Evolutionary conservation across 441 rosid species (phyloP).

Genomic region (Bruguiera hainesii): DNA sequence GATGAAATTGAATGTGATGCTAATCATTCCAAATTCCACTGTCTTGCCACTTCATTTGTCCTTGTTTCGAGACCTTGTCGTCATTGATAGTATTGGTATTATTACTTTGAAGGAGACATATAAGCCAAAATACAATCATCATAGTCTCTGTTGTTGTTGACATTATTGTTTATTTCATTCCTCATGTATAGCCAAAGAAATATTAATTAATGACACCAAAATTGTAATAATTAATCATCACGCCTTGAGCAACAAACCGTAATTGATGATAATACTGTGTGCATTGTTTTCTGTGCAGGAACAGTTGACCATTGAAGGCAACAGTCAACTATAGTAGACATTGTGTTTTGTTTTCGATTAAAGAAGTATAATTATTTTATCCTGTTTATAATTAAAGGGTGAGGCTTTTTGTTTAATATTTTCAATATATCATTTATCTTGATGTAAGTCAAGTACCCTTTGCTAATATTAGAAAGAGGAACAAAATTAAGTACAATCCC

Average conservation of each 20-base stretch:
- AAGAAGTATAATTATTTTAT: neutral
- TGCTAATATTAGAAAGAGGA: too few relatives aligned
- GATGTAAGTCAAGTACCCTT: too few relatives aligned
- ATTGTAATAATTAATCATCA: conserved; percentile 47
- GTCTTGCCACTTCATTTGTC: conserved; percentile 29
- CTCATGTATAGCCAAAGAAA: conserved; percentile 23
- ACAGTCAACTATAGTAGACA: conserved; percentile 30
- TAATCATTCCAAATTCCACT: conserved; percentile 41
- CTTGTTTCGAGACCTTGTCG: conserved; percentile 48
- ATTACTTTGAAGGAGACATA: conserved; percentile 54
- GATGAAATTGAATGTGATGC: conserved; percentile 22
- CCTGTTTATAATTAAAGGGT: conserved; percentile 8
- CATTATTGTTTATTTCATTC: conserved; percentile 20
- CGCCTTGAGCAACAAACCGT: conserved; percentile 43
- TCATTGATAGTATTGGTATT: conserved; percentile 52
- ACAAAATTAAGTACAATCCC: too few relatives aligned
- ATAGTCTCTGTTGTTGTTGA: conserved; percentile 30
- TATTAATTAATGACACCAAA: conserved; percentile 18
- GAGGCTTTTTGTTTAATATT: neutral
- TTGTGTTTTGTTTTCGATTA: neutral
- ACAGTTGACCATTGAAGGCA: conserved; percentile 44
- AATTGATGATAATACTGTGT: conserved; percentile 32
- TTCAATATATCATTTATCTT: too few relatives aligned
- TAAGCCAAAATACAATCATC: conserved; percentile 68
- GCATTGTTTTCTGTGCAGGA: conserved; percentile 43